Evolutionary conservation across 225 moss, liverwort and hornwort species (phyloP), one percentile per base, ranked within the genome.

Genomic region (Bryoerythrophyllum caledonicum): DNA sequence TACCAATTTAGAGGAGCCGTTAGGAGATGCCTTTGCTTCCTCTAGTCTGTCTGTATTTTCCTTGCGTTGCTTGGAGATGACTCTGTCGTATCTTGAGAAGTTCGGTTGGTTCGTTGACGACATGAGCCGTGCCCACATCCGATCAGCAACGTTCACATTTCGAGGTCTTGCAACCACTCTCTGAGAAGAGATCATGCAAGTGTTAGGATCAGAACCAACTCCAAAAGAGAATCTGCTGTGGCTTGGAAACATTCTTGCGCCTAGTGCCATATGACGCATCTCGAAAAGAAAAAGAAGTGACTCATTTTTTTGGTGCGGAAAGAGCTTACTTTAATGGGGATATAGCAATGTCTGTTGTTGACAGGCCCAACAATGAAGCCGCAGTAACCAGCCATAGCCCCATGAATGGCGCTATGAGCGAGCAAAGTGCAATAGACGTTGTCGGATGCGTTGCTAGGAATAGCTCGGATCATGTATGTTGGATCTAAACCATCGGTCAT

Each of bases 341-440:
- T 84, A 64, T 90, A 92, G 63, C 88, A 87, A 70, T 90, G 90
- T 63, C 83, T 82, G 55, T 65, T 84, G 73, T 92, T 92, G 61
- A 92, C 88, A 48, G 92, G 85, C 24, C 92, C 92, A 17, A 68
- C 92, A 40, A 81, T 83, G 64, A 92, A 92, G 44, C 87, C 86
- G 49, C 86, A 86, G 71, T 86, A 92, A 24, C 92, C 92, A 63
- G 92, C 90, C 92, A 92, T 92, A 70, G 90, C 87, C 19, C 92
- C 92, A 81, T 92, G 92, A 28, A 90, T 90, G 60, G 92, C 92
- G 65, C 90, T 88, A 74, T 92, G 92, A 46, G 92, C 87, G 14
- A 92, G 82, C 70, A 92, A 78, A 59, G 88, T 92, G 88, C 92
- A 92, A 77, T 88, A 92, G 48, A 92, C 88, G 62, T 90, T 92